These are phyloP conservation scores for Kappamyces sp. DNA, from an alignment of 192 early-diverging fungal species.

Conservation along the genomic window DNA sequence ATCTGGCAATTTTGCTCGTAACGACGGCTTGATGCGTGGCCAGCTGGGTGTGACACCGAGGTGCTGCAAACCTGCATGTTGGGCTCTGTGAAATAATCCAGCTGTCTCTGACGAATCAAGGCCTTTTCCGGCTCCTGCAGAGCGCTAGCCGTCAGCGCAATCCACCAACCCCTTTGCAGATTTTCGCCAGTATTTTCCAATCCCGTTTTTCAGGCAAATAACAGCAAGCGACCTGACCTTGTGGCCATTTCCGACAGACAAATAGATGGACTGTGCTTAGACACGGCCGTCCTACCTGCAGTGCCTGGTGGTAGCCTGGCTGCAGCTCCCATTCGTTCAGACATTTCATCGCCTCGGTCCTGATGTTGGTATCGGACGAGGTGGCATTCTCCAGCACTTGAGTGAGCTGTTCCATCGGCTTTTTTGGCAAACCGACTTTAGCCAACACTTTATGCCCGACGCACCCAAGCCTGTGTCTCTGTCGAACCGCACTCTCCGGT, in stretches of 20 bases:
- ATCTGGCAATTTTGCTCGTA: conserved; percentile 72
- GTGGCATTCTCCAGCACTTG: conserved; percentile 41
- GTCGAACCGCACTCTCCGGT: conserved; percentile 1
- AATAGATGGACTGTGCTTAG: conserved; percentile 1
- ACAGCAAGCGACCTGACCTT: conserved; percentile 67
- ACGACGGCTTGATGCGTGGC: conserved; percentile 70
- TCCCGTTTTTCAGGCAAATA: conserved; percentile 83
- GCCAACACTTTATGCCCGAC: neutral
- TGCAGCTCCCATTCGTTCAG: conserved; percentile 67
- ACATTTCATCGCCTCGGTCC: conserved; percentile 58
- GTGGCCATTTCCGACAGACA: conserved; percentile 26
- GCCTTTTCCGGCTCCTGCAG: conserved; percentile 67
- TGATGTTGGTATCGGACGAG: conserved; percentile 58
- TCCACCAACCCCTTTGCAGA: conserved; percentile 35
- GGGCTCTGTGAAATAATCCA: conserved; percentile 65
- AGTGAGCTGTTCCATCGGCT: conserved; percentile 19
- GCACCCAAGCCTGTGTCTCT: conserved; percentile 1
- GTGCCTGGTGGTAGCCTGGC: conserved; percentile 62
- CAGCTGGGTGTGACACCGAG: conserved; percentile 36
- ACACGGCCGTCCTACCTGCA: conserved; percentile 45
- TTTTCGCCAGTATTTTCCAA: conserved; percentile 86
- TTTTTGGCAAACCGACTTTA: neutral
- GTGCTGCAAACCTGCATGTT: conserved; percentile 47
- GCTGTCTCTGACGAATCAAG: conserved; percentile 55
- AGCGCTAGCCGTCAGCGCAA: conserved; percentile 31